Conservation (phyloP, 768 basidiomycete genomes). For the Leccinellum luteum region DNA sequence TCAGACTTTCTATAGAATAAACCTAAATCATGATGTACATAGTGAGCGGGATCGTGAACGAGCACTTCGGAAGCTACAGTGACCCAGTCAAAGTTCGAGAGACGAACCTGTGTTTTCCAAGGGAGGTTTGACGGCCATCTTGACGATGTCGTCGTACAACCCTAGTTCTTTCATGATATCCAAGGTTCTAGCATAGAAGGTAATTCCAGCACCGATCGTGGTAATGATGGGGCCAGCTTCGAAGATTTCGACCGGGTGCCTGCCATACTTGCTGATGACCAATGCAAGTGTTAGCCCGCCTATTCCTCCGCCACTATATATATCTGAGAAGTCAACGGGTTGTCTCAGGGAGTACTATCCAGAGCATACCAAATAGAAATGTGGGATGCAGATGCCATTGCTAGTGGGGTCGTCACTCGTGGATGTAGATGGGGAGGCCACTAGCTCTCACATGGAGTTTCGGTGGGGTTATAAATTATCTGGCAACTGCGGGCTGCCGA, state of each 20-base stretch:
- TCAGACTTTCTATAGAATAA: slow-evolving; percentile 34
- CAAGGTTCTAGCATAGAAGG: neutral
- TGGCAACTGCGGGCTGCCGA: no score
- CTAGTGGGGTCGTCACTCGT: neutral
- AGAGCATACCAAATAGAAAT: neutral
- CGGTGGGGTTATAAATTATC: neutral
- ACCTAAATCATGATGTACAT: slow-evolving; percentile 13
- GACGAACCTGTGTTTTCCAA: slow-evolving; percentile 22
- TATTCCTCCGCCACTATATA: neutral
- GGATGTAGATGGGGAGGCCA: neutral
- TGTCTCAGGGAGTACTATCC: neutral
- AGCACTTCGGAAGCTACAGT: neutral
- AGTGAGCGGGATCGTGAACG: neutral
- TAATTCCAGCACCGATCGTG: neutral
- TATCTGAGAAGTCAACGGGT: neutral
- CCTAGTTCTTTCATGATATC: slow-evolving; percentile 25
- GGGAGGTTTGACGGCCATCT: slow-evolving; percentile 14
- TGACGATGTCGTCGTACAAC: slow-evolving; percentile 33
- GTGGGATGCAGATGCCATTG: neutral
- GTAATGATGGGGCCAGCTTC: neutral
- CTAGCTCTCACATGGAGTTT: neutral
- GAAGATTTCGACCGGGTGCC: neutral
- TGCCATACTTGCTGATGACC: neutral
- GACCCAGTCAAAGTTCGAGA: neutral
- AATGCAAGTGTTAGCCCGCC: neutral